Conservation (phyloP, 495 filamentous ascomycete genomes). For the Hypoxylon intermedium region DNA sequence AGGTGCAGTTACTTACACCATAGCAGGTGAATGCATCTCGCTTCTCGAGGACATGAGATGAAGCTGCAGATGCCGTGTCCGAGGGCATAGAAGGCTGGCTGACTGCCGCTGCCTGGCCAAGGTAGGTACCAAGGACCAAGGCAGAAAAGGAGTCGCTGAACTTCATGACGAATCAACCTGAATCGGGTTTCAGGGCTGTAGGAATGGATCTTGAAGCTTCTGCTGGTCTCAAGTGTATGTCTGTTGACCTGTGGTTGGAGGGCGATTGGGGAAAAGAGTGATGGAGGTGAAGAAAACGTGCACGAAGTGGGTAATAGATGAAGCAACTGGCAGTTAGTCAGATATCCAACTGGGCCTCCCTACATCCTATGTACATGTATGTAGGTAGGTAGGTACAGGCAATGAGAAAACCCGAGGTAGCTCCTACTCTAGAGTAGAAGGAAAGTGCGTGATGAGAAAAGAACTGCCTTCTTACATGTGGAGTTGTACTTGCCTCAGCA, state of each 20-base stretch:
- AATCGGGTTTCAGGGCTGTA: not conserved
- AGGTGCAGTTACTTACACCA: conserved; percentile 26
- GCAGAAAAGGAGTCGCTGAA: not conserved
- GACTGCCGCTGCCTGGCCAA: not conserved
- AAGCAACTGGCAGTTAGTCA: not conserved
- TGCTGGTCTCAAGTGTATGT: not conserved
- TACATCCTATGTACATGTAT: too few relatives aligned
- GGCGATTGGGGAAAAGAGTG: not conserved
- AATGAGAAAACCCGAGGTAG: too few relatives aligned
- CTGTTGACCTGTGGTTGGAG: not conserved
- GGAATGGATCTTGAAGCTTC: not conserved
- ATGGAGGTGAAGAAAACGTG: not conserved
- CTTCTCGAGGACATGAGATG: conserved; percentile 24
- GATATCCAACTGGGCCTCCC: too few relatives aligned
- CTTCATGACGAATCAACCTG: conserved; percentile 22
- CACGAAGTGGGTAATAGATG: not conserved
- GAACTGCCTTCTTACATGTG: too few relatives aligned
- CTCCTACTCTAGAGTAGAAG: too few relatives aligned
- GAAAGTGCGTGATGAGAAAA: too few relatives aligned
- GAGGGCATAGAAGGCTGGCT: not conserved
- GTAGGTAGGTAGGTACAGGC: too few relatives aligned
- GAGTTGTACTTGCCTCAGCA: too few relatives aligned
- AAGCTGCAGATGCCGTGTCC: not conserved
- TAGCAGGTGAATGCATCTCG: conserved; percentile 43
- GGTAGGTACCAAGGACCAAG: conserved; percentile 9